Evolutionary conservation across 805 yeast species (phyloP), one percentile per base, ranked within the genome.

Genomic region (Saturnispora serradocipensis): DNA sequence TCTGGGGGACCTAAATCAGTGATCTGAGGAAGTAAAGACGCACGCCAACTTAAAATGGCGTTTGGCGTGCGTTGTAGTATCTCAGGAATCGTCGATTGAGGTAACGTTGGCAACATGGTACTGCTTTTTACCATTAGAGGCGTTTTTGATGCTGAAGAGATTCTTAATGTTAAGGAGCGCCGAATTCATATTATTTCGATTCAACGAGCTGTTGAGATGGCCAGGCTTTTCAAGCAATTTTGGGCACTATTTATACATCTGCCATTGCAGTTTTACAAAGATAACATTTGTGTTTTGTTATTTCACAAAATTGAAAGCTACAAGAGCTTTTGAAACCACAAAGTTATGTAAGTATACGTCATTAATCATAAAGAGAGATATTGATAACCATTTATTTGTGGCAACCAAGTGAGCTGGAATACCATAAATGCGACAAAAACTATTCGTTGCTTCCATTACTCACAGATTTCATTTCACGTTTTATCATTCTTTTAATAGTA

Each of bases 1-100:
- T 79, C 88, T 39, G 84, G 86, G 10, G 89, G 86, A 11, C 95
- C 95, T 52, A 86, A 65, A 55, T 85, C 90, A 50, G 67, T 71
- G 54, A 84, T 80, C 40, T 77, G 70, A 46, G 74, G 74, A 45
- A 86, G 67, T 57, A 84, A 75, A 36, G 77, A 66, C 2, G 85
- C 77, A 58, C 95, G 72, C 61, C 83, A 88, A 49, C 76, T 75
- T 44, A 85, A 62, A 10, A 88, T 80, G 22, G 48, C 77, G 64
- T 59, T 72, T 70, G 59, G 76, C 78, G 52, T 39, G 25, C 54
- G 54, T 61, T 86, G 93, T 48, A 70, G 69, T 27, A 78, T 47
- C 82, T 63, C 81, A 72, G 51, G 30, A n/a, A 18, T 36, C 4
- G 49, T 47, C n/a, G 48, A 34, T 15, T 20, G 28, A 22, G 36